These are phyloP conservation scores for Saccharomyces uvarum DNA, from an alignment of 1,139 yeast species.

Conservation along the genomic window DNA sequence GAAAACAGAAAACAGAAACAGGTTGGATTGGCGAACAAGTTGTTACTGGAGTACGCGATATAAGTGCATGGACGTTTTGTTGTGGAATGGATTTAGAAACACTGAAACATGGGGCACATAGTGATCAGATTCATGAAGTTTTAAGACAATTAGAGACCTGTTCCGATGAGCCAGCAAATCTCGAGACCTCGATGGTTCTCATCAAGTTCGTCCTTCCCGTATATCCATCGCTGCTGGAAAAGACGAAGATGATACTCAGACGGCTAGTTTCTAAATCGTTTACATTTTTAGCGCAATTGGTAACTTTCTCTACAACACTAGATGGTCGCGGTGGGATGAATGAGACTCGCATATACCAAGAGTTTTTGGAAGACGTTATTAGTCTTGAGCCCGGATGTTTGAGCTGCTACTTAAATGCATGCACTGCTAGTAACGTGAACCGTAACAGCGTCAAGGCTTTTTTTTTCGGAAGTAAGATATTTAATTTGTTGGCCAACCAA, in stretches of 20 bases:
- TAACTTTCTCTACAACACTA: slow-evolving; percentile 9
- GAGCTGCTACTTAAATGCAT: slow-evolving; percentile 6
- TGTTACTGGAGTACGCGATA: background rate
- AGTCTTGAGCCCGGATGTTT: slow-evolving; percentile 9
- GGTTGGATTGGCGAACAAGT: background rate
- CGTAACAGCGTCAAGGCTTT: slow-evolving; percentile 21
- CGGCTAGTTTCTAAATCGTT: slow-evolving; percentile 10
- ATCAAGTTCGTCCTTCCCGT: slow-evolving; percentile 22
- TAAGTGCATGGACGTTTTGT: background rate
- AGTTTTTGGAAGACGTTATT: slow-evolving; percentile 14
- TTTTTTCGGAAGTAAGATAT: slow-evolving; percentile 34
- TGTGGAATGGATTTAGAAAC: background rate
- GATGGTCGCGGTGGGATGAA: slow-evolving; percentile 2
- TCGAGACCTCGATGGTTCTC: slow-evolving; percentile 16
- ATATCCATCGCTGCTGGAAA: slow-evolving; percentile 16
- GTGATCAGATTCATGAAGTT: background rate
- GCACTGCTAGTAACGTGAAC: slow-evolving; percentile 13
- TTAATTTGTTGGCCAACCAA: slow-evolving; percentile 25
- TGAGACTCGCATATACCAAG: slow-evolving; percentile 12
- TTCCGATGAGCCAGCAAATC: slow-evolving; percentile 2
- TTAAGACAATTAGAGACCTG: background rate
- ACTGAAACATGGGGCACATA: background rate
- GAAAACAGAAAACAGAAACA: background rate
- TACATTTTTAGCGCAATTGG: slow-evolving; percentile 13
- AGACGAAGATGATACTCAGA: slow-evolving; percentile 6